Base-by-base conservation (phyloP, 371 early-diverging fungal species). In the Rhizomucor pusillus region DNA sequence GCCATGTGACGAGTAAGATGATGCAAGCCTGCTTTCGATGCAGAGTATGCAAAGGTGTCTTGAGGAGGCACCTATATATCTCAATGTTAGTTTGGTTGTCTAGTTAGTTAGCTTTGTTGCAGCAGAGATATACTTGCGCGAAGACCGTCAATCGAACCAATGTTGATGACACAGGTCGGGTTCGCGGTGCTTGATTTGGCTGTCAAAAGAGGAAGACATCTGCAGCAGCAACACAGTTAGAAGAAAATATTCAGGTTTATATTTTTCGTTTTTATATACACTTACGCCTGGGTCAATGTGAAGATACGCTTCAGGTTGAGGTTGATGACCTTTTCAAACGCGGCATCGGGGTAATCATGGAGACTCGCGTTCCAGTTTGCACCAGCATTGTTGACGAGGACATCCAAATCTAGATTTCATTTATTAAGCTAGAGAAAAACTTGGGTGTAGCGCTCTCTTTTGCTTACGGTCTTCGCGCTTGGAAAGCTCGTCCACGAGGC, bases 301-400 rank as follows among this genome's bases (percentile, higher is more conserved):
- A 91, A 93, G 52, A 89, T 69, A 33, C 84, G 73, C 75, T 90
- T 90, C 47, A 92, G 69, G 62, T 93, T 93, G 49, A 95, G 71
- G 45, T 85, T 87, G 77, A 92, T 75, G 47, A 90, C 77, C 66
- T 89, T 91, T 51, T 77, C 71, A 63, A 85, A 90, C 7, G 86
- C 86, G 1, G 49, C 53, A 47, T 90, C 88, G 0, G 89, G 85
- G 49, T 84, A 90, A 16, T 54, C 62, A 11, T 78, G 81, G 6
- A 89, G 48, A 9, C 71, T 33, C 19, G 70, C 80, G 34, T 75
- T 81, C 81, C 87, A 87, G 33, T 83, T 90, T 22, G 89, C 89
- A 1, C 90, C 90, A 12, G 87, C 80, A 62, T 93, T 93, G 67
- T 93, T 92, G 22, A 94, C 76, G 20, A 95, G 73, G 6, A 94